Evolutionary conservation across 2,329 filamentous ascomycete genomes (phyloP).

Genomic region (Diaporthe caulivora): DNA sequence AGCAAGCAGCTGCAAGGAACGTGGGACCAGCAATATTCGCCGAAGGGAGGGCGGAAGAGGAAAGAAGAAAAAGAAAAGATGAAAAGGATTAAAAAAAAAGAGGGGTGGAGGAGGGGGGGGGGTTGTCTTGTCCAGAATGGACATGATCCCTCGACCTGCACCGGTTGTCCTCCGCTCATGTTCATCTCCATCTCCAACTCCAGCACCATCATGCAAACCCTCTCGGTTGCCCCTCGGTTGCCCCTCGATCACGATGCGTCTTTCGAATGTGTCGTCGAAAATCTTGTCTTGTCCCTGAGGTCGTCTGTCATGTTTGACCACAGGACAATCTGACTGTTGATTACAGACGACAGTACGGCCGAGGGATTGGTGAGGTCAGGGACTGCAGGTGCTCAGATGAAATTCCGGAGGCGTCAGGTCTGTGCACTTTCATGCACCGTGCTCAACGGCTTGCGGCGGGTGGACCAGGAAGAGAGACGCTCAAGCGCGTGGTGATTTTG

Average conservation of each 20-base stretch:
- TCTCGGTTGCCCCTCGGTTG: background rate
- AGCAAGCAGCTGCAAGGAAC: background rate
- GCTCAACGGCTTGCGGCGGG: background rate
- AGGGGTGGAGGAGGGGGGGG: no score
- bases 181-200: conserved; percentile 13
- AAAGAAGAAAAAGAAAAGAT: background rate
- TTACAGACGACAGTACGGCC: background rate
- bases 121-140: background rate
- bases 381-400: background rate
- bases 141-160: background rate
- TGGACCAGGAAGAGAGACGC: background rate
- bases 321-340: background rate
- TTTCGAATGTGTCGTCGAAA: background rate
- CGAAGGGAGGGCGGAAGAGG: no score
- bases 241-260: background rate
- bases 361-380: background rate
- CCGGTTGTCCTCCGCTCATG: background rate
- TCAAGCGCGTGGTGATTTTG: no score
- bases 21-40: background rate
- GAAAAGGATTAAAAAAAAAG: no score
- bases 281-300: background rate
- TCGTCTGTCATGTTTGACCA: background rate
- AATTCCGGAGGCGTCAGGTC: background rate
- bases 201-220: background rate
- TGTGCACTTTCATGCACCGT: conserved; percentile 13